Evolutionary conservation across 2,329 filamentous ascomycete genomes (phyloP).

Genomic region (Monilinia aucupariae): DNA sequence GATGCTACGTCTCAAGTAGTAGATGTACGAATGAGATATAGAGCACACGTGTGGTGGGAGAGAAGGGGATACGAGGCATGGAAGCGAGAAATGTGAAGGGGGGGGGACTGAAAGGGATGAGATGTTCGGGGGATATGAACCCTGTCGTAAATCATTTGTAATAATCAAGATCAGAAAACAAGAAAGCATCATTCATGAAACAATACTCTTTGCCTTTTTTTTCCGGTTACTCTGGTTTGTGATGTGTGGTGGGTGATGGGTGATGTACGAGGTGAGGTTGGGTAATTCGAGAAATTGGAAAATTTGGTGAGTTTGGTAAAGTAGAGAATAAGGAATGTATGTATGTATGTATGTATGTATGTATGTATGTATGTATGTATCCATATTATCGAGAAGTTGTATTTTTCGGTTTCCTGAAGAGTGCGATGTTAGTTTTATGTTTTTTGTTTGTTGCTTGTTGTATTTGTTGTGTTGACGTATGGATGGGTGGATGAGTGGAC

Average conservation of each 20-base stretch:
- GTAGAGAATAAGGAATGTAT: no score
- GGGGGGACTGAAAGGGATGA: not conserved
- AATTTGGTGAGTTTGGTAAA: not conserved
- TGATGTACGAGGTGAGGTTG: not conserved
- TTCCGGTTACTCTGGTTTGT: not conserved
- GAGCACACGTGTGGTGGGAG: not conserved
- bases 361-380: no score
- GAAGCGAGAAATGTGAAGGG: not conserved
- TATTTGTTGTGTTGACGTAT: no score
- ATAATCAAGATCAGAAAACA: conserved; percentile 12
- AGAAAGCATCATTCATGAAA: conserved; percentile 6
- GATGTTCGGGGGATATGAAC: conserved; percentile 8
- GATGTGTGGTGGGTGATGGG: not conserved
- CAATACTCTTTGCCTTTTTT: not conserved
- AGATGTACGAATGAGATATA: not conserved
- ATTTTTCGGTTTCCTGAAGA: no score
- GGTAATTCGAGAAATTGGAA: not conserved
- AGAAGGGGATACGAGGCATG: not conserved
- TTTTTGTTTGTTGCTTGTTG: no score
- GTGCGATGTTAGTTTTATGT: no score
- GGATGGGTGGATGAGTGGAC: no score
- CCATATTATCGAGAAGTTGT: no score
- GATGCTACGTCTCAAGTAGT: not conserved
- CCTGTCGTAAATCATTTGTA: conserved; percentile 13
- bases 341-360: no score